Evolutionary conservation across 192 early-diverging fungal genomes (phyloP).

Genomic region (Coemansia sp.): DNA sequence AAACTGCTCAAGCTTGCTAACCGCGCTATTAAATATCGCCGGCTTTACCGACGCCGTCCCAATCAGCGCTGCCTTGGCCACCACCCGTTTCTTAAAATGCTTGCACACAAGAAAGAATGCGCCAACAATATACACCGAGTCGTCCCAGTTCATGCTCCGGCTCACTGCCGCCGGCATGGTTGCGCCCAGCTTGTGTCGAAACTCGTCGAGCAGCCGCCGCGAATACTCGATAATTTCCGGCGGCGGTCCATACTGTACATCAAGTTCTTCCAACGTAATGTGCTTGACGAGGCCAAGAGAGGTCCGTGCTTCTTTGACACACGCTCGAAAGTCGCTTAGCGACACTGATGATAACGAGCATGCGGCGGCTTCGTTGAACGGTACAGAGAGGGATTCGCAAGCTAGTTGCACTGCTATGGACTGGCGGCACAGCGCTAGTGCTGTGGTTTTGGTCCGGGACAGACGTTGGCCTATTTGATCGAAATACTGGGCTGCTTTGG

Average conservation of each 20-base stretch:
- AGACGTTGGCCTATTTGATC: conserved; percentile 35
- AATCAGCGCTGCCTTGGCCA: conserved; percentile 27
- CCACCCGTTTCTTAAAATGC: conserved; percentile 46
- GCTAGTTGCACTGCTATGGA: conserved; percentile 47
- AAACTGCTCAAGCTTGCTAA: conserved; percentile 33
- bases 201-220: conserved; percentile 36
- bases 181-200: conserved; percentile 20
- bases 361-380: conserved; percentile 50
- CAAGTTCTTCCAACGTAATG: conserved; percentile 46
- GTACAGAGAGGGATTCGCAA: conserved; percentile 37
- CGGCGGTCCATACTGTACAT: conserved; percentile 44
- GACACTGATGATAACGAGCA: conserved; percentile 36
- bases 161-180: conserved; percentile 31
- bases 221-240: conserved; percentile 27
- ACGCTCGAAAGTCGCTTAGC: conserved; percentile 24
- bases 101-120: conserved; percentile 43
- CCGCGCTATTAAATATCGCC: conserved; percentile 22
- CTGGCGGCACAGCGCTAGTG: conserved; percentile 26
- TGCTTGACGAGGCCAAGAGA: conserved; percentile 41
- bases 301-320: conserved; percentile 30
- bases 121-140: conserved; percentile 43
- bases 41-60: conserved; percentile 19
- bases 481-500: conserved; percentile 51
- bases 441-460: conserved; percentile 17
- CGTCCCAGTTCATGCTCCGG: conserved; percentile 36